These are phyloP conservation scores for Scheffersomyces cryptocercus DNA, from an alignment of 1,139 yeast genomes.

Conservation along the genomic window DNA sequence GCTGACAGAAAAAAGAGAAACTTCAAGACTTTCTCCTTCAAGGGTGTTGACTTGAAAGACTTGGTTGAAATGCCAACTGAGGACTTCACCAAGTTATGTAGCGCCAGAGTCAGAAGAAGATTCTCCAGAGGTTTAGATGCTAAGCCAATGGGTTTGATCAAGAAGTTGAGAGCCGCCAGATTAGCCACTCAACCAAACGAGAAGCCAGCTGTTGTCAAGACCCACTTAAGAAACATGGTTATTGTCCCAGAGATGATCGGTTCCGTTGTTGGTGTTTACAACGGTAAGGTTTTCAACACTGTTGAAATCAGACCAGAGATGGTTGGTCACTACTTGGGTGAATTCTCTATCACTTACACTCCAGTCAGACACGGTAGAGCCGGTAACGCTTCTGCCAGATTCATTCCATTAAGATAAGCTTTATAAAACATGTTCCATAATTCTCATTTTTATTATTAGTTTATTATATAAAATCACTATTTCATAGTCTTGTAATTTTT, in stretches of 20 bases:
- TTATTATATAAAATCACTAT: slow-evolving; percentile 1
- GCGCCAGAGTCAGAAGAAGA: slow-evolving; percentile 99
- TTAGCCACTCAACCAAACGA: slow-evolving; percentile 89
- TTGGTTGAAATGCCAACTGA: slow-evolving; percentile 93
- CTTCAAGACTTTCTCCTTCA: slow-evolving; percentile 97
- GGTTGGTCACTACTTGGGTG: slow-evolving; percentile 99
- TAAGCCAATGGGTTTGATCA: slow-evolving; percentile 96
- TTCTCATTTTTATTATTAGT: slow-evolving; percentile 1
- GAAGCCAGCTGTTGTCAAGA: slow-evolving; percentile 98
- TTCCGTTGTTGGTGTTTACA: slow-evolving; percentile 97
- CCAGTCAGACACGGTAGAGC: slow-evolving; percentile 99
- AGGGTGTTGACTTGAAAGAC: slow-evolving; percentile 97
- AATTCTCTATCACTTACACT: slow-evolving; percentile 98
- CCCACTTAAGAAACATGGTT: slow-evolving; percentile 99
- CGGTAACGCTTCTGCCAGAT: slow-evolving; percentile 88
- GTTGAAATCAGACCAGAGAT: slow-evolving; percentile 99
- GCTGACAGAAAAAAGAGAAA: slow-evolving; percentile 82
- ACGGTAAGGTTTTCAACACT: slow-evolving; percentile 99
- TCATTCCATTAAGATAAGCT: slow-evolving; percentile 63
- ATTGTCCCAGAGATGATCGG: slow-evolving; percentile 99
- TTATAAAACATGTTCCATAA: slow-evolving; percentile 3
- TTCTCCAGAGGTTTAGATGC: slow-evolving; percentile 96
- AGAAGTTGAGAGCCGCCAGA: slow-evolving; percentile 98
- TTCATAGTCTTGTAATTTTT: slow-evolving; percentile 12
- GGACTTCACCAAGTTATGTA: slow-evolving; percentile 95